These are phyloP conservation scores for Citrus australasica DNA, from an alignment of 345 rosid genomes.

Conservation along the genomic window DNA sequence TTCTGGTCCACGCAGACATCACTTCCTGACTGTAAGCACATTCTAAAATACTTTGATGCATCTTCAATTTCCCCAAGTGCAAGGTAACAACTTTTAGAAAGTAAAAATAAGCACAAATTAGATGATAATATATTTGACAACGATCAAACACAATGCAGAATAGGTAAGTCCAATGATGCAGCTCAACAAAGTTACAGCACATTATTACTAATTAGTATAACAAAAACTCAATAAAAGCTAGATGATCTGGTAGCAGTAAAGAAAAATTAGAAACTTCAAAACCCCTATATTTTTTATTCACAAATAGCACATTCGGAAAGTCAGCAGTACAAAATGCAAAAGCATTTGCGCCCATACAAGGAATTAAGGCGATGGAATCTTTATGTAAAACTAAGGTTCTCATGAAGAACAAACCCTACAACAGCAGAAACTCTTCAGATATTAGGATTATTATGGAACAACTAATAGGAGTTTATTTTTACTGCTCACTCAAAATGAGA, in stretches of 20 bases:
- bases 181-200: constrained; percentile 1
- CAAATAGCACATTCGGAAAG: background rate
- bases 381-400: background rate
- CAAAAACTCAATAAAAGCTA: background rate
- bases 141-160: background rate
- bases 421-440: background rate
- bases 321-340: background rate
- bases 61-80: constrained; percentile 90
- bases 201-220: background rate
- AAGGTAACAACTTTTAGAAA: constrained; percentile 69
- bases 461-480: background rate
- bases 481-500: background rate
- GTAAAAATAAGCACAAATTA: constrained; percentile 15
- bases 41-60: constrained; percentile 65
- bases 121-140: background rate
- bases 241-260: background rate
- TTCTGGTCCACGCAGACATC: constrained; percentile 80
- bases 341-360: background rate
- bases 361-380: background rate
- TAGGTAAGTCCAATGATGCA: background rate
- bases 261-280: background rate
- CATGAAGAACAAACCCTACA: background rate
- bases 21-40: constrained; percentile 72
- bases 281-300: background rate
- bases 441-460: background rate